Evolutionary conservation across 163 green algal species (phyloP).

Genomic region (Coccomyxa subellipsoidea): DNA sequence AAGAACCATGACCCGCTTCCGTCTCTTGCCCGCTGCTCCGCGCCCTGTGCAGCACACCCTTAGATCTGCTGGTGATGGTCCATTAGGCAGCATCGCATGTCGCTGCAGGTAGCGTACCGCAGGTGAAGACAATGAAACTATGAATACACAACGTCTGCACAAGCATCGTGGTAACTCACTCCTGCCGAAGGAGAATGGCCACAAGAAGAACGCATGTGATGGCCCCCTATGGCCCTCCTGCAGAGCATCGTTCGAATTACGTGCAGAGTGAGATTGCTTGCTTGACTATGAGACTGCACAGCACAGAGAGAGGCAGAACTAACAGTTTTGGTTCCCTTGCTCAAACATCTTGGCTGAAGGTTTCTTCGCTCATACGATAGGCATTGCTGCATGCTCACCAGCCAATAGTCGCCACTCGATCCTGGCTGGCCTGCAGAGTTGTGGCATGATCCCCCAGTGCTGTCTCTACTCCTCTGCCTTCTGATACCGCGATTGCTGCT

Average conservation of each 20-base stretch:
- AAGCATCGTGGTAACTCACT: neutral
- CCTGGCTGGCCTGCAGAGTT: neutral
- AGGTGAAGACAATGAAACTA: too few species aligned
- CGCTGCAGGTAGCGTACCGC: too few species aligned
- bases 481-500: neutral
- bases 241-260: too few species aligned
- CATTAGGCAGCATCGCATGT: too few species aligned
- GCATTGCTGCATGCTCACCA: neutral
- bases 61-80: too few species aligned
- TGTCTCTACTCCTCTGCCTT: neutral
- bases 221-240: neutral
- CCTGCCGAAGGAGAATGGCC: neutral
- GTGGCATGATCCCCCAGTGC: neutral
- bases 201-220: neutral
- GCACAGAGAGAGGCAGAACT: too few species aligned
- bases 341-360: too few species aligned
- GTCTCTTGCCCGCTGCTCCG: neutral
- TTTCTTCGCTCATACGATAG: too few species aligned
- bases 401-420: neutral
- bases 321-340: too few species aligned
- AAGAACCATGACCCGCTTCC: conserved; percentile 81
- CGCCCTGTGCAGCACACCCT: neutral
- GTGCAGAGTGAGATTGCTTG: too few species aligned
- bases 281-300: too few species aligned
- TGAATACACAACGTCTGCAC: neutral